Base-by-base conservation (phyloP, 495 filamentous ascomycete genomes). In the Pseudomonodictys pantanalensis region DNA sequence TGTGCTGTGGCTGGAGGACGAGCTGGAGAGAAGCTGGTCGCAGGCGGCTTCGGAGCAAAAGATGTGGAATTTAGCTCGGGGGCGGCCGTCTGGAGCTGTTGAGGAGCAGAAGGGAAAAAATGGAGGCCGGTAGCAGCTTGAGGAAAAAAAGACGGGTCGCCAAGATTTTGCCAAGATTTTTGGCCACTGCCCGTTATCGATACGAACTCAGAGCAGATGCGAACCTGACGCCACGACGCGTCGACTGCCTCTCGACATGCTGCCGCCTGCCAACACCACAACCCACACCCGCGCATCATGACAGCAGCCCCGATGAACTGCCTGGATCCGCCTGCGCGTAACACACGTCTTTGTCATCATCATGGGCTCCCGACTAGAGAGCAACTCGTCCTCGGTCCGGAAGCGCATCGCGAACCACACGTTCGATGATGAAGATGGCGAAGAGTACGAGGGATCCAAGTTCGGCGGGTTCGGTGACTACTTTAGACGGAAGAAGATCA, bases 401-500 rank as follows among this genome's bases (percentile, higher is more conserved):
- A 95, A 96, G 72, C 81, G 87, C 68, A 95, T 97, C 66, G 87
- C 89, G 64, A 81, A 73, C 55, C 91, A 86, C 71, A 76, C 73
- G 12, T 86, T 86, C 66, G 71, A 81, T 8, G 69, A 82, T 68
- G 92, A 96, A 68, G 81, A 80, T 17, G 93, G 92, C 53, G 92
- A 96, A 58, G 93, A 97, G 74, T 98, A 98, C 74, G 86, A 85
- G 55, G 81, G 78, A 1, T 96, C 91, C 33, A 83, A 79, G 49
- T 97, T 96, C 68, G 91, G 91, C 5, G 92, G 91, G 2, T 90
- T 96, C 67, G 73, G 79, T 17, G 91, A 96, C 61, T 98, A 97
- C 68, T 91, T 95, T 69, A 83, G 90, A 39, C 84, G 90, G 51
- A 98, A 98, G 74, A 95, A 96, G 73, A 83, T 92, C 68, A 98